Evolutionary conservation across 768 basidiomycete species (phyloP), one percentile per base, ranked within the genome.

Genomic region (Mycena vulgaris): DNA sequence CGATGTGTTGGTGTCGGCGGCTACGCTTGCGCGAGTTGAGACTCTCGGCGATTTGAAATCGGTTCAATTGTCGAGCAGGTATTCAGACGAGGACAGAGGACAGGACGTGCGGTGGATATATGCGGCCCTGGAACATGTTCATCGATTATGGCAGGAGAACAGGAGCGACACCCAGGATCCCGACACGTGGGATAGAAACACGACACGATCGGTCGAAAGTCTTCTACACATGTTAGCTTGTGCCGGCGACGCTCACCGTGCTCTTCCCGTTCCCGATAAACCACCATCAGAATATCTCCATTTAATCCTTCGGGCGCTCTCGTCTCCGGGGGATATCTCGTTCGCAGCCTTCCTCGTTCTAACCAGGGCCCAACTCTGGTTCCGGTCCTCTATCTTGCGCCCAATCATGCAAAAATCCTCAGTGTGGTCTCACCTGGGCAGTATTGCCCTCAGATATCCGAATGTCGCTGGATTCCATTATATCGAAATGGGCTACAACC

Each of bases 81-180:
- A n/a, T n/a, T n/a, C n/a, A n/a, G n/a, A n/a, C n/a, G n/a, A n/a
- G n/a, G n/a, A n/a, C n/a, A n/a, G n/a, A n/a, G n/a, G n/a, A n/a
- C n/a, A n/a, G 31, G n/a, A 62, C 23, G 47, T 37, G 25, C 2
- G 23, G 6, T 61, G 59, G 45, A 61, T 49, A 61, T 61, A 61
- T 42, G 16, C 16, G 13, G 59, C 59, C 4, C 31, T 60, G 8
- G 58, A 60, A 47, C 58, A 47, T n/a, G 58, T 58, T 27, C 56
- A 39, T 3, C 40, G 23, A 60, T 30, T 5, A 21, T 45, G 45
- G 60, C 6, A 49, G 9, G 5, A 48, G 17, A 35, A 9, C 23
- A 17, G 31, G 42, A 37, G 35, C 35, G n/a, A 17, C 30, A 9
- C 9, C 42, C 23, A 6, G 27, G 55, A 23, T 25, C 37, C 35